Percentiles rank a stretch among this genome's conserved stretches.
These are phyloP conservation scores for Populus trichocarpa DNA, from an alignment of 441 rosid genomes.

Conservation along the genomic window DNA sequence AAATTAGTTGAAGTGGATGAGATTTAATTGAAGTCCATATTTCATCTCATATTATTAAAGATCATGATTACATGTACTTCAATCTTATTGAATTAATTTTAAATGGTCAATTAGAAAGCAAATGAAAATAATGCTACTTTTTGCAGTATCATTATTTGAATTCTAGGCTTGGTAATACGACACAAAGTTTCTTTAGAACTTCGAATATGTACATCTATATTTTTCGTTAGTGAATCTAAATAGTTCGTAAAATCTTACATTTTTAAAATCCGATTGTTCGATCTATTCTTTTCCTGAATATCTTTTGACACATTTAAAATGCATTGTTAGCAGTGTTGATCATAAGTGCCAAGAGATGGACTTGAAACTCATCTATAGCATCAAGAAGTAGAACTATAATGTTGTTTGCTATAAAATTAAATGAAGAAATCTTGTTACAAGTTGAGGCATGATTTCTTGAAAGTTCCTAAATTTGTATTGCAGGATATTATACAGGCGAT, in stretches of 20 bases:
- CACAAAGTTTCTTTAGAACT: background rate
- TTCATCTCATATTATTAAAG: background rate
- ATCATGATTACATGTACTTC: too few relatives aligned
- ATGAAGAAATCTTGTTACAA: background rate
- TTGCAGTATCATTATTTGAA: background rate
- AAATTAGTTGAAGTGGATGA: background rate
- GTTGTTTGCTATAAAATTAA: background rate
- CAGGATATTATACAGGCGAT: constrained; percentile 90
- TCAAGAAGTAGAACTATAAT: background rate
- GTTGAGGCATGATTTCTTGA: background rate
- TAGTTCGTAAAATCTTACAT: too few relatives aligned
- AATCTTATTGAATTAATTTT: too few relatives aligned
- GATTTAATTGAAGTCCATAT: background rate
- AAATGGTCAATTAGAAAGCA: background rate
- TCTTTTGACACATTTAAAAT: background rate
- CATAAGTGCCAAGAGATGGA: background rate
- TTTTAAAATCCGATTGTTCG: background rate
- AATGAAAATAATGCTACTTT: background rate
- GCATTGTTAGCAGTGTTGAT: background rate
- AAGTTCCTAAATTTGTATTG: constrained; percentile 15
- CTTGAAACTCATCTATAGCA: background rate
- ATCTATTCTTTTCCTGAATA: background rate
- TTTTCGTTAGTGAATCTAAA: background rate
- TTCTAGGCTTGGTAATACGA: background rate
- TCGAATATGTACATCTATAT: too few relatives aligned